Base-by-base conservation (phyloP, 148 eudicot genomes). In the Vaccinium corymbosum region DNA sequence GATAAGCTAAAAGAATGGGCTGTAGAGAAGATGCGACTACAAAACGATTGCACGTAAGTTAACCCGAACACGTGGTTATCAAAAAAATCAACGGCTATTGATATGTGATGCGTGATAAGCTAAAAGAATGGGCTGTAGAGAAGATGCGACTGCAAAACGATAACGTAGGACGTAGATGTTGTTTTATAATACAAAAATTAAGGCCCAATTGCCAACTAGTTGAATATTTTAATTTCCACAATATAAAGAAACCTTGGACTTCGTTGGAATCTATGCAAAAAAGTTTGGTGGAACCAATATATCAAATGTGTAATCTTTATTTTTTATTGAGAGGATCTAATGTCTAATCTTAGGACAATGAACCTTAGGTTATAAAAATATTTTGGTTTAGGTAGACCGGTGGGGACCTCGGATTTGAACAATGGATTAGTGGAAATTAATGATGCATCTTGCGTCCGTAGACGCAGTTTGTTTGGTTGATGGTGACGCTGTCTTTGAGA, bases 391-490 rank as follows among this genome's bases (percentile, higher is more conserved):
- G 81, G 82, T 56, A 76, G 66, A 50, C 83, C 62, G 46, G 86
- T 73, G 85, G 90, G 87, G 73, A 56, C 88, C 82, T 19, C 89
- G 90, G 90, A 90, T 81, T 87, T 80, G 78, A 88, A 29, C 42
- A n/a, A 78, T 9, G 25, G 79, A 74, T 84, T 88, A 82, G 66
- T 50, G 35, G 51, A 62, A 17, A 88, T 87, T 27, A 79, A 76
- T 35, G 22, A 42, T 64, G 70, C 49, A 66, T 74, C 48, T 85
- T 75, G 74, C 48, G 87, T 90, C 91, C 90, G 89, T 86, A 78
- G 90, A 90, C 85, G 71, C 71, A 66, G 25, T 90, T 64, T 85
- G 83, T 86, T 90, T 90, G 86, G 91, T 49, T 35, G 84, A 72
- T 79, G n/a, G 83, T 79, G 87, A 89, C 86, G 68, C 66, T 87